Evolutionary conservation across 2,329 filamentous ascomycete species (phyloP).

Genomic region (Neopestalotiopsis clavispora): DNA sequence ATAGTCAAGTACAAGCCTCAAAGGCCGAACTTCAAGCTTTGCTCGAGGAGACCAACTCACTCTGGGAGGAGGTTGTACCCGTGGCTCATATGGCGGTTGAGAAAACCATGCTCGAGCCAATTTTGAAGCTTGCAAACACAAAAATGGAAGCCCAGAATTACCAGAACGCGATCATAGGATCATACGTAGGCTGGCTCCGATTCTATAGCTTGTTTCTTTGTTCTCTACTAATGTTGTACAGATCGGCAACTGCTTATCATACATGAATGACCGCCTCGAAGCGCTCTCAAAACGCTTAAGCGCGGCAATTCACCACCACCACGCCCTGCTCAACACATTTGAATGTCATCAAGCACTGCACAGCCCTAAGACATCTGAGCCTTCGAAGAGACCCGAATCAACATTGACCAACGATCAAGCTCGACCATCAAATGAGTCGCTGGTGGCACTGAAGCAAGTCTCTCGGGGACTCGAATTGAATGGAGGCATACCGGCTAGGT

Average conservation of each 20-base stretch:
- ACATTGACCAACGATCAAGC: background rate
- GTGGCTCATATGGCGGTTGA: constrained; percentile 40
- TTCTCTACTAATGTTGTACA: constrained; percentile 19
- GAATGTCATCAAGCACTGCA: constrained; percentile 15
- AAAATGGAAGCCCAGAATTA: constrained; percentile 15
- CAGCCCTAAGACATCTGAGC: background rate
- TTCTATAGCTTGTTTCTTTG: background rate
- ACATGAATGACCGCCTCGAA: constrained; percentile 32
- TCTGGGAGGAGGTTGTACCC: constrained; percentile 40
- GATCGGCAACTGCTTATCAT: constrained; percentile 29
- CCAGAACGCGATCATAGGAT: constrained; percentile 24
- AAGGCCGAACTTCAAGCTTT: constrained; percentile 30
- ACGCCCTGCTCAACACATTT: constrained; percentile 26
- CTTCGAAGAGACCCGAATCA: background rate
- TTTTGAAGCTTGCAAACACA: constrained; percentile 22
- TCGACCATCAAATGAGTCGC: background rate
- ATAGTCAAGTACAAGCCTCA: constrained; percentile 19
- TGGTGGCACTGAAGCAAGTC: constrained; percentile 11
- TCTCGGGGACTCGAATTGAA: constrained; percentile 30
- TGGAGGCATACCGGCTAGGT: constrained; percentile 25
- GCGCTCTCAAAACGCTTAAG: constrained; percentile 24
- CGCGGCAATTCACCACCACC: constrained; percentile 28
- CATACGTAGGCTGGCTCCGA: constrained; percentile 24
- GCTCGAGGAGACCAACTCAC: constrained; percentile 34
- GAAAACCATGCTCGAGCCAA: constrained; percentile 33